Base-by-base conservation (phyloP, 75 land plant species). In the Pinus albicaulis region DNA sequence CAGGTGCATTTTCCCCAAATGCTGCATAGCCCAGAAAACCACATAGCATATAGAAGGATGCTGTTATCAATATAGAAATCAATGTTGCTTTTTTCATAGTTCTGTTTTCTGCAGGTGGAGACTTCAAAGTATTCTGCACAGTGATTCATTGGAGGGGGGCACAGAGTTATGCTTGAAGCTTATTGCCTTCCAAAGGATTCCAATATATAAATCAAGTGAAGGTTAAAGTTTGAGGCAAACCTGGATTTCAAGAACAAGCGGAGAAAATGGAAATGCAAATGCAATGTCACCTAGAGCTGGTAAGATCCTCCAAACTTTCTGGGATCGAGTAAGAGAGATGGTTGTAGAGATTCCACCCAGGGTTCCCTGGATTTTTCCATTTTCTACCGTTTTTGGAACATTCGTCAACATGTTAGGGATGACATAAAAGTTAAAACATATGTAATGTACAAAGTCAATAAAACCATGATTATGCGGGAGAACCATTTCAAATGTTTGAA, bases 271-370 rank as follows among this genome's bases (percentile, higher is more conserved):
- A 71, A 81, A 95, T 58, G 98, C 89, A 78, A 95, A 95, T 11
- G 98, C 98, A 7, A 95, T 91, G 82, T 95, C 92, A 31, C 98
- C 98, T 22, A 95, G 64, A 31, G 96, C 98, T 83, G 87, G 91
- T 25, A 79, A 83, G 7, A 86, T 73, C 59, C 71, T 58, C 95
- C 90, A 91, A 24, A 87, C 53, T 80, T 91, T 95, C 38, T 87
- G 25, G 34, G 83, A 19, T 48, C 64, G 4, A 13, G 77, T 36
- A 15, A 28, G 26, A 2, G 65, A 74, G 19, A 80, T 24, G 12
- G 23, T 41, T 11, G 83, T 70, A 4, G 78, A 23, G 20, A 88
- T 71, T 31, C 99, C 99, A 26, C 74, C 69, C 19, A 92, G 71
- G 11, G 78, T 80, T 17, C 99, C 99, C 73, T 80, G 83, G 5